Evolutionary conservation across 257 asterid genomes (phyloP).

Genomic region (Ligustrum vulgare): DNA sequence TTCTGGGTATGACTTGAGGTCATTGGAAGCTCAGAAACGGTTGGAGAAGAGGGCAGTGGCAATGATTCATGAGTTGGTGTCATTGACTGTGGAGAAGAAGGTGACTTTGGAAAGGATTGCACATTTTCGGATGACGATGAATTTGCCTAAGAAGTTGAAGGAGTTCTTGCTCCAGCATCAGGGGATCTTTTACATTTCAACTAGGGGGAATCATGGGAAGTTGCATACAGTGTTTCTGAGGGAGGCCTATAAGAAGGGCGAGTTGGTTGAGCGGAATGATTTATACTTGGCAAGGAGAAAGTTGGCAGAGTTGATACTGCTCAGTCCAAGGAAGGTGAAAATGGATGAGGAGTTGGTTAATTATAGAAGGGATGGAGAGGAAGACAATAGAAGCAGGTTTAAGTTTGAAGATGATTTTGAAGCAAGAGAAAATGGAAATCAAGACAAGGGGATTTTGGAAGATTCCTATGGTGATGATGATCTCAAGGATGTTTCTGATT

Average conservation of each 20-base stretch:
- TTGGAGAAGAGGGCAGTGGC: conserved; percentile 60
- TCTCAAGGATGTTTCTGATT: conserved; percentile 11
- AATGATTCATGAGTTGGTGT: conserved; percentile 43
- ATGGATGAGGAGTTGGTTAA: conserved; percentile 34
- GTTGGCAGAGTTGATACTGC: conserved; percentile 40
- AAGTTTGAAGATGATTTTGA: conserved; percentile 3
- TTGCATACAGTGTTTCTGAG: conserved; percentile 53
- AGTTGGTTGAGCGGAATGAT: conserved; percentile 44
- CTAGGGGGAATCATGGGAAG: conserved; percentile 48
- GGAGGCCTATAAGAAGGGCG: conserved; percentile 53
- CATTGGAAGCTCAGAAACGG: conserved; percentile 51
- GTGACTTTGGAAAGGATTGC: conserved; percentile 51
- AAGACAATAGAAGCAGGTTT: conserved; percentile 14
- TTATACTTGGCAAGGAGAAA: conserved; percentile 51
- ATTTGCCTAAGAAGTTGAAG: conserved; percentile 51
- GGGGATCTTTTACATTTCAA: conserved; percentile 53
- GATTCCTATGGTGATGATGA: conserved; percentile 19
- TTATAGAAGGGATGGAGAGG: conserved; percentile 27
- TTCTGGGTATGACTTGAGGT: conserved; percentile 49
- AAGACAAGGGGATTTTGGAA: conserved; percentile 15
- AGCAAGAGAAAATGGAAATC: conserved; percentile 10
- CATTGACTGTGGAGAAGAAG: conserved; percentile 49
- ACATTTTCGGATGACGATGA: conserved; percentile 46
- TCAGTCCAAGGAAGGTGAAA: conserved; percentile 45
- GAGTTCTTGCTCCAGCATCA: conserved; percentile 54